These are phyloP conservation scores for Catunica adiposa DNA, from an alignment of 2,329 filamentous ascomycete genomes.

Conservation along the genomic window DNA sequence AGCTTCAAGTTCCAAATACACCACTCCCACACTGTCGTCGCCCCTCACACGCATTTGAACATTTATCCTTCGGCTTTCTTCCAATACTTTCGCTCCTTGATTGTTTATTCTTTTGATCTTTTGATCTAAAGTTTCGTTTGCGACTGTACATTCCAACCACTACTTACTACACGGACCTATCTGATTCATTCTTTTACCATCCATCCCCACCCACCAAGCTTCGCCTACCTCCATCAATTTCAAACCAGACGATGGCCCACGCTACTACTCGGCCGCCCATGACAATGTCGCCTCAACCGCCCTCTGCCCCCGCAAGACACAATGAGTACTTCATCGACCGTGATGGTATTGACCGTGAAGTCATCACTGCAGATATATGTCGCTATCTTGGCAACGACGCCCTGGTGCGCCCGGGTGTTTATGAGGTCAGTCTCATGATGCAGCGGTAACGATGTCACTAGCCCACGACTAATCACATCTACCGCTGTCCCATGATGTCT, in stretches of 20 bases:
- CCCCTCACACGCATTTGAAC: neutral
- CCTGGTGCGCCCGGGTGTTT: conserved; percentile 56
- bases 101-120: neutral
- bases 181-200: neutral
- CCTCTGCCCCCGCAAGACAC: conserved; percentile 9
- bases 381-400: conserved; percentile 72
- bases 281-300: conserved; percentile 6
- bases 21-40: neutral
- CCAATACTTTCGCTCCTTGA: neutral
- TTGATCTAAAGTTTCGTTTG: neutral
- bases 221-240: neutral
- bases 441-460: too few species aligned
- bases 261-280: conserved; percentile 6
- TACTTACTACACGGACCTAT: neutral
- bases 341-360: conserved; percentile 30
- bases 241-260: conserved; percentile 5
- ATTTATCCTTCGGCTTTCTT: neutral
- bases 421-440: conserved; percentile 42
- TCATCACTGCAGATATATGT: conserved; percentile 72
- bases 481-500: neutral
- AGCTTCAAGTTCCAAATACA: neutral
- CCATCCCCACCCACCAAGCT: neutral
- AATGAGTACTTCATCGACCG: conserved; percentile 13
- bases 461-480: neutral
- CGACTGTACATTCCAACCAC: neutral